Base-by-base conservation (phyloP, 306 rosid genomes). In the Albizia julibrissin region DNA sequence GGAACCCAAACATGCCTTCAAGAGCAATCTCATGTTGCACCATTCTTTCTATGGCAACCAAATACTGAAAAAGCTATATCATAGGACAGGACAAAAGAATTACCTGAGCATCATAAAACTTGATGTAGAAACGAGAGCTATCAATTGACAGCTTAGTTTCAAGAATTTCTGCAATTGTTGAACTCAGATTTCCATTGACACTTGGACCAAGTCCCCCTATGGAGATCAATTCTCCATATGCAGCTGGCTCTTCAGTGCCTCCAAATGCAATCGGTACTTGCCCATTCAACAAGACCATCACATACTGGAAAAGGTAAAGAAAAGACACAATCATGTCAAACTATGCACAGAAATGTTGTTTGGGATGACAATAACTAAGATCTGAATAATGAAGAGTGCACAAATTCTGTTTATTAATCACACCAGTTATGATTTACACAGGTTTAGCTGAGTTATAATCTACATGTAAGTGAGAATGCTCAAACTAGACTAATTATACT, bases 241-340 rank as follows among this genome's bases (percentile, higher is more conserved):
- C 98, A 22, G 99, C 94, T 8, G 99, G 97, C 82, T 91, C 97
- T 90, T 93, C 97, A 2, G 97, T 92, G 72, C 97, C 94, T 43
- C 85, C 92, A 85, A 93, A 96, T 47, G 92, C 97, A 82, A 96
- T 91, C 7, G 98, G 97, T 78, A 87, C 92, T 71, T 91, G 84
- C 77, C 97, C 92, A 82, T 96, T 96, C 80, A 96, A 77, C 94
- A 92, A 84, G 78, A 96, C 91, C 98, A 93, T 93, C 86, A 93
- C 99, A 87, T 92, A 91, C 98, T 96, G 89, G 74, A 87, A 74
- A 82, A 81, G 43, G 73, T 12, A 79, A 47, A n/a, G 11, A 79
- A 72, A 33, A 79, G 31, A 71, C 39, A 24, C 46, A 84, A 33
- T 3, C 39, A 76, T 22, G 50, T 73, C 69, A 81, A 69, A 74